phyloP scores from a whole-genome alignment of 495 filamentous ascomycete genomes.

The Lasiosphaeris hirsuta region DNA sequence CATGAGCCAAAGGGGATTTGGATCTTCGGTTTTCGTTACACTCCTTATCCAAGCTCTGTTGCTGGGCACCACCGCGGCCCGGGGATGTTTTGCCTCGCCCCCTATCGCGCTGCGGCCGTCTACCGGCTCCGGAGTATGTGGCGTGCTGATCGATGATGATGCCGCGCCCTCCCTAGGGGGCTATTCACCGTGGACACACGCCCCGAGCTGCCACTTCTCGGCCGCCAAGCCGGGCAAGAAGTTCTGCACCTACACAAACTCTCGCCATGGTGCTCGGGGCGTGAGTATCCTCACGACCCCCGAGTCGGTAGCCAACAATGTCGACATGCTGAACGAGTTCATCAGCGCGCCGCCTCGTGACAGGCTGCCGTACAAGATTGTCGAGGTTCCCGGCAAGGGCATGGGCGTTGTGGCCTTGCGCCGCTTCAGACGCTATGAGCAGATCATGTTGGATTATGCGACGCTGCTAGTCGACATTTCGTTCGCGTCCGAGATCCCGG shows the following conservation, averaged over 20 bases:
- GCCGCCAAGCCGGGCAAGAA: slow-evolving; percentile 10
- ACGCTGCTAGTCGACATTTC: slow-evolving; percentile 31
- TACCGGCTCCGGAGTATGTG: background rate
- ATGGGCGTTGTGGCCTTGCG: slow-evolving; percentile 37
- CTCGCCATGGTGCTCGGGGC: slow-evolving; percentile 32
- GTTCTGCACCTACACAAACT: slow-evolving; percentile 41
- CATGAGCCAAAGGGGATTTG: too few species aligned
- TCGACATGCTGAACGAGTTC: slow-evolving; percentile 27
- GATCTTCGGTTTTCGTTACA: too few species aligned
- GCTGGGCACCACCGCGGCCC: too few species aligned
- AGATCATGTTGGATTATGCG: slow-evolving; percentile 39
- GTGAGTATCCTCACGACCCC: slow-evolving; percentile 37
- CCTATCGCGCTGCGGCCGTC: too few species aligned
- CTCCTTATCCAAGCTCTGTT: too few species aligned
- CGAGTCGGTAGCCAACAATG: slow-evolving; percentile 26
- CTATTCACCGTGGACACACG: slow-evolving; percentile 37
- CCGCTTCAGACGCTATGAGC: slow-evolving; percentile 27
- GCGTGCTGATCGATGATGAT: slow-evolving; percentile 4
- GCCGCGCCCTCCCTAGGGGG: background rate
- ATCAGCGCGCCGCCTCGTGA: slow-evolving; percentile 4
- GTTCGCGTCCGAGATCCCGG: slow-evolving; percentile 31
- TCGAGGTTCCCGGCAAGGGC: slow-evolving; percentile 37
- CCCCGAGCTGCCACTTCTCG: slow-evolving; percentile 26
- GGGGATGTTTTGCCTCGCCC: too few species aligned
- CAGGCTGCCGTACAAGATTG: slow-evolving; percentile 23